A percentile compares a stretch with the other conserved stretches of the same genome.
These are phyloP conservation scores for Nymphaea thermarum DNA, from an alignment of 164 flowering plant species.

Conservation along the genomic window DNA sequence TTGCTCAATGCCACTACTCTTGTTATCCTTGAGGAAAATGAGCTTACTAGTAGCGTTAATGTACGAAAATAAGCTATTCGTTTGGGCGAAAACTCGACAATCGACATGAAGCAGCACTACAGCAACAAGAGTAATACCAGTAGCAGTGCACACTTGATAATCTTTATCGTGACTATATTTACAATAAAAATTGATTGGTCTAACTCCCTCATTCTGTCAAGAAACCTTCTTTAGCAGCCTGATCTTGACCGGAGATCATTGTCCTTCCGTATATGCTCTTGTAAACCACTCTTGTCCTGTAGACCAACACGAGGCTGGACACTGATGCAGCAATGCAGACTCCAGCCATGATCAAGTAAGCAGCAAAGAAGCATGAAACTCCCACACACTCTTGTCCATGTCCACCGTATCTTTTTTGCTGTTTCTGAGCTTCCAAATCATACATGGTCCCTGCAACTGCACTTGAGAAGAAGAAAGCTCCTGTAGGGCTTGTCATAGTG, in stretches of 20 bases:
- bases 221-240: background rate
- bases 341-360: background rate
- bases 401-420: background rate
- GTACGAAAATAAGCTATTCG: too few species aligned
- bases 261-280: background rate
- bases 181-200: too few species aligned
- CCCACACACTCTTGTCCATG: background rate
- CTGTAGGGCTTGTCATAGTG: background rate
- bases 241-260: background rate
- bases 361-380: background rate
- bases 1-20: too few species aligned
- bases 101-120: too few species aligned
- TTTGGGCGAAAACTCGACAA: too few species aligned
- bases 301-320: background rate
- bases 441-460: background rate
- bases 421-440: background rate
- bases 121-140: too few species aligned
- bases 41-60: too few species aligned
- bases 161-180: background rate
- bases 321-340: background rate
- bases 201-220: background rate
- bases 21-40: too few species aligned
- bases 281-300: background rate
- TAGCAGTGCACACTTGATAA: too few species aligned
- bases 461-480: background rate